Percentiles rank a stretch among this genome's conserved stretches.
Conservation (phyloP, 768 basidiomycete genomes). For the Boletus coccyginus region DNA sequence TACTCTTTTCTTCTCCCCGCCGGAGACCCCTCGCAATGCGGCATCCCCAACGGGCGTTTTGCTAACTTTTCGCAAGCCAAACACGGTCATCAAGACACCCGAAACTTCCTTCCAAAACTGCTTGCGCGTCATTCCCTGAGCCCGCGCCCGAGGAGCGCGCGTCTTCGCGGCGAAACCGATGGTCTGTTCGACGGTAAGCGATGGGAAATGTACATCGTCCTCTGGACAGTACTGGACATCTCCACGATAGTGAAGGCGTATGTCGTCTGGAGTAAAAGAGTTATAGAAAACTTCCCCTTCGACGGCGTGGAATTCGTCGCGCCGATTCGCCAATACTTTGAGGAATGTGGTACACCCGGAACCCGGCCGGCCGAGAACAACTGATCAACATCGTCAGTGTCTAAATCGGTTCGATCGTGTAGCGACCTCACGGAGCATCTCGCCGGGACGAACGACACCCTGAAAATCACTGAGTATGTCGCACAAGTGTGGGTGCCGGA, state of each 20-base stretch:
- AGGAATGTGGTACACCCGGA: slow-evolving; percentile 85
- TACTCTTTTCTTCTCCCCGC: slow-evolving; percentile 82
- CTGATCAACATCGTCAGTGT: slow-evolving; percentile 34
- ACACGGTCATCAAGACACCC: slow-evolving; percentile 62
- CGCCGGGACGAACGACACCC: slow-evolving; percentile 57
- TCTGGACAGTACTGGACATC: slow-evolving; percentile 81
- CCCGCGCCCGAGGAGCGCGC: slow-evolving; percentile 59
- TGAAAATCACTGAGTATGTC: slow-evolving; percentile 53
- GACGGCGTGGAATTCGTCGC: slow-evolving; percentile 62
- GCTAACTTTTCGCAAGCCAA: slow-evolving; percentile 72
- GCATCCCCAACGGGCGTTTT: slow-evolving; percentile 81
- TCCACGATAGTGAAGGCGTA: slow-evolving; percentile 66
- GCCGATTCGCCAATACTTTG: slow-evolving; percentile 76
- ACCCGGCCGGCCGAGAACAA: slow-evolving; percentile 83
- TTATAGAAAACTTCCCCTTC: slow-evolving; percentile 75
- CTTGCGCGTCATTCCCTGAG: slow-evolving; percentile 39
- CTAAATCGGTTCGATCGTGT: neutral
- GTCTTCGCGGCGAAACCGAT: slow-evolving; percentile 66
- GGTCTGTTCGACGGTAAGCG: slow-evolving; percentile 76
- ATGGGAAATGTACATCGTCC: slow-evolving; percentile 85
- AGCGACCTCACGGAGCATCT: slow-evolving; percentile 63
- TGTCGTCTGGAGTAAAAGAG: slow-evolving; percentile 63
- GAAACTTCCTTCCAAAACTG: slow-evolving; percentile 16
- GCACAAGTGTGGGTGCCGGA: slow-evolving; percentile 59
- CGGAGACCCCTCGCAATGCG: slow-evolving; percentile 67